These are phyloP conservation scores for Rugonectria rugulosa DNA, from an alignment of 2,329 filamentous ascomycete species.

Conservation along the genomic window DNA sequence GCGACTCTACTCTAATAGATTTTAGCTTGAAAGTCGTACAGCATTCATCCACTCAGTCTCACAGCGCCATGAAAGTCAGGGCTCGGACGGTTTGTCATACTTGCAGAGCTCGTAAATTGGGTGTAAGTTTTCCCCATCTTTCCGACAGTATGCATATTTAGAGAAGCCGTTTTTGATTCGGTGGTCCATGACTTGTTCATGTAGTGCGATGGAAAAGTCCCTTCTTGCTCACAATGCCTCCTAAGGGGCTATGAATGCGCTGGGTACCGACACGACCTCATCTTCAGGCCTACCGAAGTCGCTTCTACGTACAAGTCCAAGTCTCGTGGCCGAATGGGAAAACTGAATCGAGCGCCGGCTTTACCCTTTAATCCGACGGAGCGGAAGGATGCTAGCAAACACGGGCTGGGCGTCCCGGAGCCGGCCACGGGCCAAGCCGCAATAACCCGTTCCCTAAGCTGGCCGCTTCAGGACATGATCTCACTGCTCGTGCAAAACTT, in stretches of 20 bases:
- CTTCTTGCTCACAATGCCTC: slow-evolving; percentile 36
- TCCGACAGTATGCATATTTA: neutral
- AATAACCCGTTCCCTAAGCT: slow-evolving; percentile 16
- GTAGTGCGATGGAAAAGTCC: slow-evolving; percentile 38
- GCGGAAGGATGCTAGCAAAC: neutral
- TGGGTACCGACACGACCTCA: slow-evolving; percentile 36
- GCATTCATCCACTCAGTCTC: too few species aligned
- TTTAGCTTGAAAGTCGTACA: too few species aligned
- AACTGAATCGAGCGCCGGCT: neutral
- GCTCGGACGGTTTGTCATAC: slow-evolving; percentile 35
- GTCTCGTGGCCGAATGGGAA: neutral
- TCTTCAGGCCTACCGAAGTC: slow-evolving; percentile 26
- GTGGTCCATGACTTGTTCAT: neutral
- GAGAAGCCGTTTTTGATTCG: neutral
- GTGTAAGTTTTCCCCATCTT: slow-evolving; percentile 22
- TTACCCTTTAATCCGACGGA: neutral
- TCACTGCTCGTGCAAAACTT: slow-evolving; percentile 36
- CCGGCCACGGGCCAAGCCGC: neutral
- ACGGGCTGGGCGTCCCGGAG: neutral
- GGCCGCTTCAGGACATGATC: slow-evolving; percentile 36
- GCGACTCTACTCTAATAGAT: too few species aligned
- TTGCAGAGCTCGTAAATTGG: slow-evolving; percentile 36
- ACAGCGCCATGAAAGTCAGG: slow-evolving; percentile 37
- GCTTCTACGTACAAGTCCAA: neutral
- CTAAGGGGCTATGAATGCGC: slow-evolving; percentile 28